phyloP scores from a whole-genome alignment of 73 alveolate genomes.

The Stentor roeselii region DNA sequence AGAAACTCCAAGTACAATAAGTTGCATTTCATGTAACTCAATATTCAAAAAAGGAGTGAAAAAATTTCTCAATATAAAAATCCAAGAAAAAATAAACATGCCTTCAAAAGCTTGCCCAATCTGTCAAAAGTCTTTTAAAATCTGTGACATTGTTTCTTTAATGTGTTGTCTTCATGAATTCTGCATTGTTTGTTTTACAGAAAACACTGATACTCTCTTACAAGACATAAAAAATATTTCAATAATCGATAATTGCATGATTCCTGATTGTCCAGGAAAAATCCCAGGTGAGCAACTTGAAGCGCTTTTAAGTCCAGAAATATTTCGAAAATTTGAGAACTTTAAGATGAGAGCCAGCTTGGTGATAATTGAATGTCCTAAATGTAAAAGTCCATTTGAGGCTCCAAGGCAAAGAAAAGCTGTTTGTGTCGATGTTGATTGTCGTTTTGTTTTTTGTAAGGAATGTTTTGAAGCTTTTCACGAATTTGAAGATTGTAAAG shows the following conservation, averaged over 20 bases:
- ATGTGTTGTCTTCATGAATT: neutral
- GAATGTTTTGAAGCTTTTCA: neutral
- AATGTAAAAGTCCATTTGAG: neutral
- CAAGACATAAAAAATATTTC: neutral
- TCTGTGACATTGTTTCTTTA: neutral
- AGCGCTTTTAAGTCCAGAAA: neutral
- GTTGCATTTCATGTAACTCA: too few relatives aligned
- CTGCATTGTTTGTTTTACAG: neutral
- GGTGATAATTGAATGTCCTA: neutral
- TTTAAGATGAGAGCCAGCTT: neutral
- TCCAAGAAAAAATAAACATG: too few relatives aligned
- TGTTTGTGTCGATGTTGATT: neutral
- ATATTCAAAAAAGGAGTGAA: too few relatives aligned
- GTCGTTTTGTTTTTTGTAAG: neutral
- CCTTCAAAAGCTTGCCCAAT: neutral
- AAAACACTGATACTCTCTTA: neutral
- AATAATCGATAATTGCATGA: neutral
- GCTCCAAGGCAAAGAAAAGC: neutral
- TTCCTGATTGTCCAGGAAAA: neutral
- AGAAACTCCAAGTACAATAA: too few relatives aligned
- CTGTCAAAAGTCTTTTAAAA: neutral
- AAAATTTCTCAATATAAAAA: too few relatives aligned
- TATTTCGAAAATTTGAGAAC: too few relatives aligned
- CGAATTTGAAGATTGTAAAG: neutral
- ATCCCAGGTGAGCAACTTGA: neutral